These are phyloP conservation scores for Volvox carteri DNA, from an alignment of 163 green algal genomes.

Conservation along the genomic window DNA sequence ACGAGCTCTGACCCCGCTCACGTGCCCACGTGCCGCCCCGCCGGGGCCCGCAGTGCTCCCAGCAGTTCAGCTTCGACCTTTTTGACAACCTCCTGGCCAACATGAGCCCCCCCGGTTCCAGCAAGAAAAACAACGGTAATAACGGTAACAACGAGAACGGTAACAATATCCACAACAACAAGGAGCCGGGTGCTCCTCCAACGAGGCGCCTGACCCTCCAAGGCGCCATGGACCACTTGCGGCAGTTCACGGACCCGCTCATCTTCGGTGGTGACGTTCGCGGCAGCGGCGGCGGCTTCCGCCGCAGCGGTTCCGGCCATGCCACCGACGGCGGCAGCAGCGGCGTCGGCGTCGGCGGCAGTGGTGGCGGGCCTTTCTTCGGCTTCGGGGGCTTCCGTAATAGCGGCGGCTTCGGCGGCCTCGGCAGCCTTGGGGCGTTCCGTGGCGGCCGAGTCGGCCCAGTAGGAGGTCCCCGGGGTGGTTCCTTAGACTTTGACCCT, in stretches of 20 bases:
- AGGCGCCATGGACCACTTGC: slow-evolving; percentile 1
- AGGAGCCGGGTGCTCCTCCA: too few relatives aligned
- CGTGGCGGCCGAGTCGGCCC: background rate
- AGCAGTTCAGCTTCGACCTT: background rate
- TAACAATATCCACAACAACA: too few relatives aligned
- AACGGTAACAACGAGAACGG: too few relatives aligned
- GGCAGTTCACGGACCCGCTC: slow-evolving; percentile 26
- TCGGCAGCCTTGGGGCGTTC: background rate
- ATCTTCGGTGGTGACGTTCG: background rate
- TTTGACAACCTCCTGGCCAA: background rate
- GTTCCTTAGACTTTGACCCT: background rate
- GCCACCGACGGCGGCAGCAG: background rate
- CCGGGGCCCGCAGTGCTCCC: background rate
- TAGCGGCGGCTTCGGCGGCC: background rate
- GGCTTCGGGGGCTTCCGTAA: background rate
- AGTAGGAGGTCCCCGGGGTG: background rate
- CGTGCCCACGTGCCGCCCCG: background rate
- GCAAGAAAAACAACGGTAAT: background rate
- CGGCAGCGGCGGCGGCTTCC: background rate
- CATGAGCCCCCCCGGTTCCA: background rate
- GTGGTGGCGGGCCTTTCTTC: background rate
- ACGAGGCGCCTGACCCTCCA: background rate
- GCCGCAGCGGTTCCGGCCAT: background rate
- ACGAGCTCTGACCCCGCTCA: background rate
- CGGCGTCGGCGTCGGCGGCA: background rate